Evolutionary conservation across 2,329 filamentous ascomycete species (phyloP).

Genomic region (Fonsecaea monophora): DNA sequence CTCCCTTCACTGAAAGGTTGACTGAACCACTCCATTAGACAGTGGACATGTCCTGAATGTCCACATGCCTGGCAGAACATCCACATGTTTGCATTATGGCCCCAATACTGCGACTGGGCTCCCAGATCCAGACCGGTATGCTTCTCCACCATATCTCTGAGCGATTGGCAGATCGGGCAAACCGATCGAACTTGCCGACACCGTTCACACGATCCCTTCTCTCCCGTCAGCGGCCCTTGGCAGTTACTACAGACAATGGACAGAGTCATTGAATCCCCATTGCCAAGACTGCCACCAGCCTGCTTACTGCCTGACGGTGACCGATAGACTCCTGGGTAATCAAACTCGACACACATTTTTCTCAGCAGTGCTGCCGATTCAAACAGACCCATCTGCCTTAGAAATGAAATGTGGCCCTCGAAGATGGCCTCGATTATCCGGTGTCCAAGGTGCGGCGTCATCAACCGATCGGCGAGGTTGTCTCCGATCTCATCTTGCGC

Average conservation of each 20-base stretch:
- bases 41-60: slow-evolving; percentile 65
- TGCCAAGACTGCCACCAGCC: slow-evolving; percentile 23
- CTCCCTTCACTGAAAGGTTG: slow-evolving; percentile 59
- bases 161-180: slow-evolving; percentile 62
- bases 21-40: slow-evolving; percentile 63
- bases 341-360: slow-evolving; percentile 52
- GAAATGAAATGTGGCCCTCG: slow-evolving; percentile 63
- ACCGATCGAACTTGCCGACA: slow-evolving; percentile 31
- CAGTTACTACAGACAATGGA: slow-evolving; percentile 34
- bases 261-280: slow-evolving; percentile 26
- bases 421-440: slow-evolving; percentile 58
- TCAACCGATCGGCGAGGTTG: slow-evolving; percentile 36
- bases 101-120: slow-evolving; percentile 12
- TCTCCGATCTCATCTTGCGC: slow-evolving; percentile 5
- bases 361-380: slow-evolving; percentile 61
- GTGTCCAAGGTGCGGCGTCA: slow-evolving; percentile 53
- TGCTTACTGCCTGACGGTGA: slow-evolving; percentile 17
- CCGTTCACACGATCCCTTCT: slow-evolving; percentile 32
- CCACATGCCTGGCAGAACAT: slow-evolving; percentile 67
- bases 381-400: slow-evolving; percentile 49
- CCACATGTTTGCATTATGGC: slow-evolving; percentile 50
- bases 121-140: not conserved
- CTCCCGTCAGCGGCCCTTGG: slow-evolving; percentile 28
- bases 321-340: slow-evolving; percentile 24
- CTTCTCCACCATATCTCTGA: slow-evolving; percentile 6